Evolutionary conservation across 2,329 filamentous ascomycete species (phyloP), one percentile per base, ranked within the genome.

Genomic region (Chrysoporthe deuterocubensis): DNA sequence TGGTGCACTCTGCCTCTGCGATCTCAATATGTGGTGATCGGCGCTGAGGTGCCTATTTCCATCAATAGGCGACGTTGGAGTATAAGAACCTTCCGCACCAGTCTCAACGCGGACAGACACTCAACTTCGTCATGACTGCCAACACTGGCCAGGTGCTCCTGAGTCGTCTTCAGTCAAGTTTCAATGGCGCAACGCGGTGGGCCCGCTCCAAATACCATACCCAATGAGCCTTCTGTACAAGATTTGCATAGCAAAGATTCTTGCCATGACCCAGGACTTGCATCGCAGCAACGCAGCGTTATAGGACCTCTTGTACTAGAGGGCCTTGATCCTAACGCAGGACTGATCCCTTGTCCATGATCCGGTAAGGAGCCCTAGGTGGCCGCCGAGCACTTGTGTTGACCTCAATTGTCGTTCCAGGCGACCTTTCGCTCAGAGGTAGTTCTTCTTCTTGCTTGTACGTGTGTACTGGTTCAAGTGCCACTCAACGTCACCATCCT

Each of bases 401-500:
- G 50, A 16, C 26, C 21, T 32, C 4, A 34, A 6, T 32, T 43
- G 3, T n/a, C 40, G 56, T 16, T 21, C 21, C 21, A 7, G 34
- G 18, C 11, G 37, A 26, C 44, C 37, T 3, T 44, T 21, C n/a
- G 21, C 67, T 89, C 81, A 97, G 65, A 97, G 85, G 76, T 97
- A 97, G 76, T 97, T 93, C 89, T 97, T 97, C 88, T 98, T 98
- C 81, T 90, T 89, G 74, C 91, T 90, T 16, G 95, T 98, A 73
- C 96, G 86, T 9, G 95, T 99, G 79, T 97, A 99, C 77, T 97
- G 95, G 70, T 93, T 96, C 71, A 99, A 84, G 71, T 96, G 92
- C 96, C 96, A 99, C 81, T 99, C 96, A 4, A 96, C 89, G 79
- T 99, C 96, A 4, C 95, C 95, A 72, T 96, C 92, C 79, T 96